Base-by-base conservation (phyloP, 495 filamentous ascomycete species). In the Aspergillus coremiiformis region DNA sequence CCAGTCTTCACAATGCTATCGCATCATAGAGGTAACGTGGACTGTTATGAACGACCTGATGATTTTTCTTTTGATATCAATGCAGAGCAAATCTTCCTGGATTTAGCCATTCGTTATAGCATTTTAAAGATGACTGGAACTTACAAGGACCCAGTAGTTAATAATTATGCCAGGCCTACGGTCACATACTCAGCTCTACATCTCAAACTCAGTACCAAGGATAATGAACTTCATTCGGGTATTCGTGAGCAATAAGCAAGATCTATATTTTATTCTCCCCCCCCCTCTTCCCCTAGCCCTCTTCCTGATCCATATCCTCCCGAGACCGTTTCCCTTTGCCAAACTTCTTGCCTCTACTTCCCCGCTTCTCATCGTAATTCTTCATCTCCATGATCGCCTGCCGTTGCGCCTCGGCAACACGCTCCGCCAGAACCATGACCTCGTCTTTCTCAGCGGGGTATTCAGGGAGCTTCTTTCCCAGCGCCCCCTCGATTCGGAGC, bases 271-370 rank as follows among this genome's bases (percentile, higher is more conserved):
- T 35, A 35, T 2, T 35, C n/a, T 14, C n/a, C 32, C 5, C 32
- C 32, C 17, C 9, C 8, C 12, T 35, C 32, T n/a, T 12, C 32
- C 17, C 9, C 8, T 21, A 73, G 53, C 67, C 66, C 54, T 95
- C 86, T 63, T 95, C 90, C 47, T 78, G 73, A 68, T 95, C 90
- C 90, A 95, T 94, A 27, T 85, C 74, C 65, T 93, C 87, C 44
- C 83, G 73, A 23, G 76, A 70, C 44, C 79, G 74, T 70, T 85
- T 86, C n/a, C 71, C 71, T 42, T 63, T 76, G 0, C 81, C 79
- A 60, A 82, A 66, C 26, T 75, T 72, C 0, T 79, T 78, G 1
- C 85, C 82, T 57, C 75, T 82, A 32, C 76, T 84, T 1, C 84
- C 86, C 51, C 78, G 76, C 70, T 85, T 85, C 46, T 96, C 90